These are phyloP conservation scores for Talaromyces sp. DNA, from an alignment of 2,329 filamentous ascomycete genomes.

Conservation along the genomic window DNA sequence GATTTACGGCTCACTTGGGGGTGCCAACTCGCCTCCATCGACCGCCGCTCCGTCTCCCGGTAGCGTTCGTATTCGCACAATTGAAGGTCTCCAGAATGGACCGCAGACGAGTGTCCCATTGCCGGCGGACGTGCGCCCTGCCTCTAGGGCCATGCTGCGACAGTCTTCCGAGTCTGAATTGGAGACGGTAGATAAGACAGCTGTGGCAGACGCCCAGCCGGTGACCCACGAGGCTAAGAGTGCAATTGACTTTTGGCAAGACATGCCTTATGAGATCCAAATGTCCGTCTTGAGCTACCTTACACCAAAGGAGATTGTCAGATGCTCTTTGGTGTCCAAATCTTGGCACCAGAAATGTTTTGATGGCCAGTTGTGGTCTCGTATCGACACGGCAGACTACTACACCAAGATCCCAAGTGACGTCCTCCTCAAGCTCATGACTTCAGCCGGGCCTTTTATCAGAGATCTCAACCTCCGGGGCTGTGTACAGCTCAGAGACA, in stretches of 20 bases:
- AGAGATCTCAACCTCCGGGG: slow-evolving; percentile 85
- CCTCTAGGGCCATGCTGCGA: slow-evolving; percentile 34
- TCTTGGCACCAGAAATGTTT: slow-evolving; percentile 79
- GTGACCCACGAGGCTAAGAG: slow-evolving; percentile 22
- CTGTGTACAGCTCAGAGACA: slow-evolving; percentile 81
- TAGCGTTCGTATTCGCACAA: slow-evolving; percentile 50
- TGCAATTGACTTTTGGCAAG: slow-evolving; percentile 67
- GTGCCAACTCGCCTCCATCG: slow-evolving; percentile 36
- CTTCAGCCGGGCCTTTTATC: slow-evolving; percentile 80
- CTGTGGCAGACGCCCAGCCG: slow-evolving; percentile 14
- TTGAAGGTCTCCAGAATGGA: slow-evolving; percentile 41
- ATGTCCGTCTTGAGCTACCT: slow-evolving; percentile 73
- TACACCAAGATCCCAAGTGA: slow-evolving; percentile 82
- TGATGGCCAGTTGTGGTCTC: slow-evolving; percentile 89
- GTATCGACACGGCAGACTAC: slow-evolving; percentile 77
- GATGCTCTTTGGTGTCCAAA: slow-evolving; percentile 70
- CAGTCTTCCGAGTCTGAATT: slow-evolving; percentile 20
- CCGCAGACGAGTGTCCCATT: slow-evolving; percentile 52
- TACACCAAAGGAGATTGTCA: slow-evolving; percentile 73
- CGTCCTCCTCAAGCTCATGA: slow-evolving; percentile 78
- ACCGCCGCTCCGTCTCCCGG: slow-evolving; percentile 48
- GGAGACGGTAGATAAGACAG: slow-evolving; percentile 36
- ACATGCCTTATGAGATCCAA: slow-evolving; percentile 76
- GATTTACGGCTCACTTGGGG: slow-evolving; percentile 49
- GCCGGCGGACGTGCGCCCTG: slow-evolving; percentile 54